Evolutionary conservation across 2,329 filamentous ascomycete species (phyloP), one percentile per base, ranked within the genome.

Genomic region (Sarocladiaceae sp.): DNA sequence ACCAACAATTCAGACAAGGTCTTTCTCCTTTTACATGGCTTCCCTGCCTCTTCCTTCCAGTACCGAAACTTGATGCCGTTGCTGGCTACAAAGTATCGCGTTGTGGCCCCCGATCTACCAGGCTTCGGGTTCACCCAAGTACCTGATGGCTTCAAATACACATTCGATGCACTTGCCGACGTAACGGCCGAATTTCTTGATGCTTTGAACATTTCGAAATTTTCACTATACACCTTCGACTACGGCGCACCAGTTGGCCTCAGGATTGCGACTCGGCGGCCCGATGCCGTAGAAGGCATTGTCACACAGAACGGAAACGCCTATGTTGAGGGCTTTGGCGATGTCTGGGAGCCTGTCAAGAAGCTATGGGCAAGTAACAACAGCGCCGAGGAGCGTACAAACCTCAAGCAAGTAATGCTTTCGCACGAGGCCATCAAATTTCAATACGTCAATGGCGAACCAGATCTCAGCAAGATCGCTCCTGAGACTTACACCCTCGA

Each of bases 251-350:
- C 82, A 0, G 70, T 72, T 0, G 80, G 73, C 1, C 65, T 83
- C 22, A 73, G 79, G 2, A 66, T 84, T 2, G 80, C 80, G 0
- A 68, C 82, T 2, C 56, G 72, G 39, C 67, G 74, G 2, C 75
- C 77, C 0, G 62, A 73, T 1, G 66, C 69, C 11, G 66, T 84
- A 51, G 66, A 69, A 33, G 76, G 78, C 13, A 78, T 84, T 55
- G 70, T 84, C 52, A 68, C 72, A 2, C 81, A 85, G 58, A 84
- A 83, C 58, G 82, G 80, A 36, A 86, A 84, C 57, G 80, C 80
- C 13, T 85, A 84, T 58, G 66, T 59, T 4, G 78, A 81, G 56
- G 82, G 80, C 3, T 66, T 84, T 4, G 73, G 73, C 13, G 58
- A 61, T 18, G 78, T 80, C 63, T 82, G 79, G 78, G 68, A 66